phyloP scores from a whole-genome alignment of 2,329 filamentous ascomycete species.

The Penicillium frequentans region DNA sequence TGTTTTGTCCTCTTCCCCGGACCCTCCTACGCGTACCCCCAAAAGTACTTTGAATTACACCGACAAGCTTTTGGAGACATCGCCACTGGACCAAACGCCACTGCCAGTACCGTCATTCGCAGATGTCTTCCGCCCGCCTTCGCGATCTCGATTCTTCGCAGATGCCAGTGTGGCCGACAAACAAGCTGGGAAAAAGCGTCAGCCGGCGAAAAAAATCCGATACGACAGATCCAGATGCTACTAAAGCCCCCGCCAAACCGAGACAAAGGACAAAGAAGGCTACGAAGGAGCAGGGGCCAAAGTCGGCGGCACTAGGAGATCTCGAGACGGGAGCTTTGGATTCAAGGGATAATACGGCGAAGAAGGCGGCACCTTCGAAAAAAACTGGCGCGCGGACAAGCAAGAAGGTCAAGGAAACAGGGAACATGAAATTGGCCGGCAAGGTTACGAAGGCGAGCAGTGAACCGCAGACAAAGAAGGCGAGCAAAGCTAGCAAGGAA shows the following conservation, averaged over 20 bases:
- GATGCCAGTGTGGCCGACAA: conserved; percentile 6
- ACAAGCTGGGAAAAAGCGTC: conserved; percentile 11
- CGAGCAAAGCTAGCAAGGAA: conserved; percentile 14
- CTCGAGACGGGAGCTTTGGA: conserved; percentile 5
- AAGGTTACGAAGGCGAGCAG: conserved; percentile 35
- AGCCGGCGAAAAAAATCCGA: conserved; percentile 11
- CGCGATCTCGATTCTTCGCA: conserved; percentile 29
- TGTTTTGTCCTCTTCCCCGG: conserved; percentile 45
- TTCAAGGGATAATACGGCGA: conserved; percentile 14
- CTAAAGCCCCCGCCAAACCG: conserved; percentile 9
- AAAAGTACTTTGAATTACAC: conserved; percentile 23
- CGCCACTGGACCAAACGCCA: conserved; percentile 24
- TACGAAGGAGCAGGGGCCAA: conserved; percentile 11
- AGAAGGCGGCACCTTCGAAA: conserved; percentile 23
- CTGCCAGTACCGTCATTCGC: conserved; percentile 29
- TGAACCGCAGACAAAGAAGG: conserved; percentile 11
- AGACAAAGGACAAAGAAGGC: conserved; percentile 10
- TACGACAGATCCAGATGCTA: conserved; percentile 4
- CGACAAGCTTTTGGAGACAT: conserved; percentile 14
- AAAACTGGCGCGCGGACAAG: conserved; percentile 24
- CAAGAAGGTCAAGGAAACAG: conserved; percentile 24
- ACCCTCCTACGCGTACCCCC: conserved; percentile 32
- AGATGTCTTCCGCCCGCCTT: conserved; percentile 22
- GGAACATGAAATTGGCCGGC: conserved; percentile 37
- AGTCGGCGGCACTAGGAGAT: neutral